These are phyloP conservation scores for Quercus suber DNA, from an alignment of 306 rosid species.

Conservation along the genomic window DNA sequence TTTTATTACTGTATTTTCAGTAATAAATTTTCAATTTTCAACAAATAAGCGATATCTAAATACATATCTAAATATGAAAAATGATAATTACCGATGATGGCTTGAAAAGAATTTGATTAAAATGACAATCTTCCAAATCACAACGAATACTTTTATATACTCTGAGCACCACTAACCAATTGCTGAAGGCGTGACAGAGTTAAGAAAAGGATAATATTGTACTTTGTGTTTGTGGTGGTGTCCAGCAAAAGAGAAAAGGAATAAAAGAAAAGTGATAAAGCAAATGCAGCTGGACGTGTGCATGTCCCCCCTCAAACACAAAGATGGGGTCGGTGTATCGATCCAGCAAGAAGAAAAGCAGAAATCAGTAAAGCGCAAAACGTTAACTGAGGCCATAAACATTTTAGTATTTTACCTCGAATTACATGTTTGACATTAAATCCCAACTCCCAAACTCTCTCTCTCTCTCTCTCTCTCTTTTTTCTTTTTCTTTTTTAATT, in stretches of 20 bases:
- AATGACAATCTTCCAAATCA: no score
- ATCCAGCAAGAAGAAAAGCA: slow-evolving; percentile 24
- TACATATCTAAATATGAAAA: no score
- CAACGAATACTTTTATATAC: no score
- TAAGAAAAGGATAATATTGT: slow-evolving; percentile 28
- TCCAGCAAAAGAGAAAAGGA: slow-evolving; percentile 30
- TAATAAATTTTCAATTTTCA: no score
- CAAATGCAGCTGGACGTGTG: slow-evolving; percentile 36
- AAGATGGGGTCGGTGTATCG: slow-evolving; percentile 28
- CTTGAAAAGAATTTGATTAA: no score
- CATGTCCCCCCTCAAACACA: slow-evolving; percentile 32
- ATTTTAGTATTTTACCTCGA: slow-evolving; percentile 14
- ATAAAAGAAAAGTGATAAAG: slow-evolving; percentile 33
- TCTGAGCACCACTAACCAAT: no score
- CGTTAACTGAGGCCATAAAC: slow-evolving; percentile 25
- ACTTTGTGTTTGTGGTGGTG: slow-evolving; percentile 31
- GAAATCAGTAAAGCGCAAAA: slow-evolving; percentile 19
- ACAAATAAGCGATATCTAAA: no score
- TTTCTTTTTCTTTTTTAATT: no score
- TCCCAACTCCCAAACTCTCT: no score
- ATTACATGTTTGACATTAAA: background rate
- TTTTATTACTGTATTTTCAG: no score
- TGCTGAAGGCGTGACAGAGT: background rate
- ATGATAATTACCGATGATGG: no score
- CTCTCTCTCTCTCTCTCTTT: no score